These are phyloP conservation scores for Penicillium desertorum DNA, from an alignment of 495 filamentous ascomycete genomes.

Conservation along the genomic window DNA sequence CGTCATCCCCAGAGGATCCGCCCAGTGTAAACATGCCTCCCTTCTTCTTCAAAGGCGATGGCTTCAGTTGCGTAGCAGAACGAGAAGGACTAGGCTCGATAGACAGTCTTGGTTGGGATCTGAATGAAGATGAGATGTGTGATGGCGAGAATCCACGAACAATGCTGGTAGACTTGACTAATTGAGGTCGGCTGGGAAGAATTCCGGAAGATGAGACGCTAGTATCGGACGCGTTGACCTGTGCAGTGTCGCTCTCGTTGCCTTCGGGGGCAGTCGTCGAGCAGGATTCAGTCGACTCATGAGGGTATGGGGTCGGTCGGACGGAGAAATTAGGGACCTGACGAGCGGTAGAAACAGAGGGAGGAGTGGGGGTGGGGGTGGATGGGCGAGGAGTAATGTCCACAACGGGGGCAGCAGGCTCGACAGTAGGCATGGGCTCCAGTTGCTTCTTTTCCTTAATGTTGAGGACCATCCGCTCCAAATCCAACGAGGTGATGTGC, in stretches of 20 bases:
- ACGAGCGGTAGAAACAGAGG: constrained; percentile 35
- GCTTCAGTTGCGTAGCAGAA: constrained; percentile 40
- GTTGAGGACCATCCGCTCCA: constrained; percentile 88
- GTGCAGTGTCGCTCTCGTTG: constrained; percentile 45
- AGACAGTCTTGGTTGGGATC: constrained; percentile 58
- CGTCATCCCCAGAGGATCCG: constrained; percentile 73
- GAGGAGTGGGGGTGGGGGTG: constrained; percentile 45
- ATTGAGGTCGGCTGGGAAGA: constrained; percentile 34
- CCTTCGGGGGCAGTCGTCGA: constrained; percentile 53
- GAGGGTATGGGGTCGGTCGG: constrained; percentile 27
- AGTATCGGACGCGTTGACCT: constrained; percentile 50
- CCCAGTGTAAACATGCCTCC: constrained; percentile 73
- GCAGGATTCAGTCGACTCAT: constrained; percentile 54
- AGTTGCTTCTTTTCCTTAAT: constrained; percentile 78
- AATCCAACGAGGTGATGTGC: constrained; percentile 82
- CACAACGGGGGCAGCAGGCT: constrained; percentile 51
- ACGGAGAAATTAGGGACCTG: constrained; percentile 19
- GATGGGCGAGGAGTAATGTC: constrained; percentile 50
- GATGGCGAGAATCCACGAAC: constrained; percentile 86
- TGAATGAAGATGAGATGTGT: constrained; percentile 69
- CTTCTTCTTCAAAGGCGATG: constrained; percentile 56
- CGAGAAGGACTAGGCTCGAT: constrained; percentile 50
- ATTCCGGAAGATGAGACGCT: constrained; percentile 49
- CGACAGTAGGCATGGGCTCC: constrained; percentile 51
- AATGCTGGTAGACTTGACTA: constrained; percentile 68